Base-by-base conservation (phyloP, 2,329 filamentous ascomycete species). In the Hypoxylon sp. region DNA sequence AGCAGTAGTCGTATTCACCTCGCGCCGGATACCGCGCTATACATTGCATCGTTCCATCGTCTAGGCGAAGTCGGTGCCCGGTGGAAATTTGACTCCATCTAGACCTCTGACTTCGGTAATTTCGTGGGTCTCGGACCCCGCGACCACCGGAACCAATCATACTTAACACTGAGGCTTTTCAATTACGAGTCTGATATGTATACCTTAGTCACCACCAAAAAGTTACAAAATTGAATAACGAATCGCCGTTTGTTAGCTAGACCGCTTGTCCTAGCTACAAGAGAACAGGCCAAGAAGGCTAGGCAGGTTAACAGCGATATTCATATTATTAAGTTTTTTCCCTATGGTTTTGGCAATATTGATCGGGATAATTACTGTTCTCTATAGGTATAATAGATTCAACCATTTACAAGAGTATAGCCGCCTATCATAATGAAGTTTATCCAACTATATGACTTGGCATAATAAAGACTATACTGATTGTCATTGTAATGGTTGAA, bases 61-160 rank as follows among this genome's bases (percentile, higher is more conserved):
- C 51, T 52, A 61, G 45, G 30, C 60, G 46, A 57, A 48, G 52
- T 60, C 66, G 47, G 56, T 30, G 41, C 45, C 63, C 45, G 50
- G 45, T 54, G 47, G 53, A 61, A 57, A 57, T 47, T 56, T 59
- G 55, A 57, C 59, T 69, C 48, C 61, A 60, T 64, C 57, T 65
- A 60, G 55, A 57, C 27, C 37, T 55, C 47, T 45, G 34, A 32
- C 57, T 52, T 59, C 61, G 61, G 61, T 48, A 63, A 64, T 57
- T 69, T 61, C 60, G 43, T 64, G 53, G 60, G 32, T 61, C 48
- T 48, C 45, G 43, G 61, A 41, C 43, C 37, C 57, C 57, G n/a
- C n/a, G 45, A 41, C 39, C n/a, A 14, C 48, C 57, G 58, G 48
- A 41, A 27, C 63, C 60, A 65, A 58, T 57, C 39, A 67, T 19